These are phyloP conservation scores for Lactarius akahatsu DNA, from an alignment of 768 basidiomycete species.

Conservation along the genomic window DNA sequence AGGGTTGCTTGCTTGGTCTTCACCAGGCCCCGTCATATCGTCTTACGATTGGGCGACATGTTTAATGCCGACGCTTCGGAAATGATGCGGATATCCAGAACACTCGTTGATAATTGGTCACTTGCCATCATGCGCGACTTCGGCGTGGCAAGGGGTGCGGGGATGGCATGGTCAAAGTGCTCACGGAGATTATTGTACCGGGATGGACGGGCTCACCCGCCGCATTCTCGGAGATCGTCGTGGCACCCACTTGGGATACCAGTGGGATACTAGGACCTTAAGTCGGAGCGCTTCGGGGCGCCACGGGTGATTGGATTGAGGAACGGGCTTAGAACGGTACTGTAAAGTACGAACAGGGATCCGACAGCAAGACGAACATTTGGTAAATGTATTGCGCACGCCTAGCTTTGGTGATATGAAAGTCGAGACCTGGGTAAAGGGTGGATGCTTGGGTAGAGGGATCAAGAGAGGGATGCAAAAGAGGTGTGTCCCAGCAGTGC, in stretches of 20 bases:
- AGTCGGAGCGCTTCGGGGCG: not conserved
- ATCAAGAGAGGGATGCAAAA: not conserved
- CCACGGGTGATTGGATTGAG: not conserved
- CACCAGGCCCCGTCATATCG: too few relatives aligned
- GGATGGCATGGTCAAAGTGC: not conserved
- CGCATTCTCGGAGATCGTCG: not conserved
- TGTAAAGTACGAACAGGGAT: not conserved
- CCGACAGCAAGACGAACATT: not conserved
- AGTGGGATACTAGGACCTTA: not conserved
- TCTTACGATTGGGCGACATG: not conserved
- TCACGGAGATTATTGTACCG: not conserved
- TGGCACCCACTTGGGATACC: not conserved
- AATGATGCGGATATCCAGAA: not conserved
- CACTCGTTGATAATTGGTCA: not conserved
- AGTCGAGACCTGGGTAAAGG: conserved; percentile 1
- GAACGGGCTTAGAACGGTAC: not conserved
- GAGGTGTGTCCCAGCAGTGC: not conserved
- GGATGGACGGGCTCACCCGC: not conserved
- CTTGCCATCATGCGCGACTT: not conserved
- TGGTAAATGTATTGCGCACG: not conserved
- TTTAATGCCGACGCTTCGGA: not conserved
- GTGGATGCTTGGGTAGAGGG: conserved; percentile 1
- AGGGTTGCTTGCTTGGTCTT: not conserved
- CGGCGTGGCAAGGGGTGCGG: not conserved
- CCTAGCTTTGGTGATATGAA: not conserved